phyloP scores from a whole-genome alignment of 2,329 filamentous ascomycete genomes.

The Bipolaris victoriae region DNA sequence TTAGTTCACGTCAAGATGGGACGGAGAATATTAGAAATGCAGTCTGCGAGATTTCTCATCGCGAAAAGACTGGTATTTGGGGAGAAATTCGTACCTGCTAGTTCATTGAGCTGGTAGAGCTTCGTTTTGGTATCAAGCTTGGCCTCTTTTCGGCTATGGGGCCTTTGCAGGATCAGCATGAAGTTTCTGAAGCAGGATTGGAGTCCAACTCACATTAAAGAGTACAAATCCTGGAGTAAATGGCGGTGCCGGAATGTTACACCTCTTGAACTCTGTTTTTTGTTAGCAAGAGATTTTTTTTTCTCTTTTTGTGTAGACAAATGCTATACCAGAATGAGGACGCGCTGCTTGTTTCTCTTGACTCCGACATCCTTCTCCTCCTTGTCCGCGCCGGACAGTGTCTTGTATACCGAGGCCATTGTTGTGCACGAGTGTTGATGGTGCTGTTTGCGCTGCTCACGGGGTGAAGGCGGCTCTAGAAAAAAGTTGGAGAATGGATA shows the following conservation, averaged over 20 bases:
- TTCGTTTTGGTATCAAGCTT: slow-evolving; percentile 97
- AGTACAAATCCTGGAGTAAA: slow-evolving; percentile 84
- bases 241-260: slow-evolving; percentile 95
- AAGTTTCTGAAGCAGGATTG: background rate
- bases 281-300: background rate
- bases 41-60: background rate
- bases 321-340: slow-evolving; percentile 71
- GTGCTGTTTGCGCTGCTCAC: slow-evolving; percentile 21
- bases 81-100: slow-evolving; percentile 38
- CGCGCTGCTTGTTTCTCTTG: slow-evolving; percentile 61
- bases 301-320: background rate
- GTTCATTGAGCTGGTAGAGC: slow-evolving; percentile 58
- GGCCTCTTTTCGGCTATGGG: slow-evolving; percentile 90
- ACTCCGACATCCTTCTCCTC: slow-evolving; percentile 45
- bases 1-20: slow-evolving; percentile 13
- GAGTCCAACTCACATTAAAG: slow-evolving; percentile 65
- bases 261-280: slow-evolving; percentile 74
- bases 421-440: slow-evolving; percentile 23
- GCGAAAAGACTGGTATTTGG: background rate
- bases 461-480: slow-evolving; percentile 16
- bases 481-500: slow-evolving; percentile 37
- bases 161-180: slow-evolving; percentile 48
- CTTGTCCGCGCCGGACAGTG: slow-evolving; percentile 53
- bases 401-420: slow-evolving; percentile 65
- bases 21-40: background rate